phyloP scores from a whole-genome alignment of 169 alveolate species.

The Plasmodium vinckei region DNA sequence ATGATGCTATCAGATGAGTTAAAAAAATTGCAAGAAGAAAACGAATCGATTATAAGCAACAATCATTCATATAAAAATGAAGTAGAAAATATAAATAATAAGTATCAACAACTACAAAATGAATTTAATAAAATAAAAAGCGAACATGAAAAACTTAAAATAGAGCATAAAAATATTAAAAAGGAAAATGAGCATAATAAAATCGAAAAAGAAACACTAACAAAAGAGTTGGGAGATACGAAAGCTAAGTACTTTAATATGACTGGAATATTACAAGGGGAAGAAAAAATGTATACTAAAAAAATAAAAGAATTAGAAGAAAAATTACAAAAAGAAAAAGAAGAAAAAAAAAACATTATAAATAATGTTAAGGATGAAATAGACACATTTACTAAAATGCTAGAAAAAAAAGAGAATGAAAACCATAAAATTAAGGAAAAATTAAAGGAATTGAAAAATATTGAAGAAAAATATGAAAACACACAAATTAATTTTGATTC shows the following conservation, averaged over 20 bases:
- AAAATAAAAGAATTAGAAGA: conserved; percentile 44
- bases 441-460: conserved; percentile 56
- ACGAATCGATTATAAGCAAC: conserved; percentile 15
- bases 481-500: conserved; percentile 59
- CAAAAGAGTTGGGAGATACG: conserved; percentile 57
- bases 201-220: conserved; percentile 28
- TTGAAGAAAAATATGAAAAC: conserved; percentile 61
- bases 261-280: conserved; percentile 71
- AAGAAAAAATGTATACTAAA: conserved; percentile 59
- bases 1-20: conserved; percentile 45
- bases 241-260: conserved; percentile 67
- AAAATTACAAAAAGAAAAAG: conserved; percentile 28
- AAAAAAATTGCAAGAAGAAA: conserved; percentile 41
- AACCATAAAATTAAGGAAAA: conserved; percentile 38
- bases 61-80: conserved; percentile 26
- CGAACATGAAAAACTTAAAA: conserved; percentile 17
- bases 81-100: conserved; percentile 9
- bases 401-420: conserved; percentile 50
- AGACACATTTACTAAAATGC: conserved; percentile 30
- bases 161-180: conserved; percentile 9
- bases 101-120: conserved; percentile 14
- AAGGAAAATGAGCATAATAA: conserved; percentile 7
- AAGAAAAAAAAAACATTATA: conserved; percentile 42
- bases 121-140: conserved; percentile 14
- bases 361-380: conserved; percentile 48